These are phyloP conservation scores for Myxozyma mucilagina DNA, from an alignment of 805 yeast species.

Conservation along the genomic window DNA sequence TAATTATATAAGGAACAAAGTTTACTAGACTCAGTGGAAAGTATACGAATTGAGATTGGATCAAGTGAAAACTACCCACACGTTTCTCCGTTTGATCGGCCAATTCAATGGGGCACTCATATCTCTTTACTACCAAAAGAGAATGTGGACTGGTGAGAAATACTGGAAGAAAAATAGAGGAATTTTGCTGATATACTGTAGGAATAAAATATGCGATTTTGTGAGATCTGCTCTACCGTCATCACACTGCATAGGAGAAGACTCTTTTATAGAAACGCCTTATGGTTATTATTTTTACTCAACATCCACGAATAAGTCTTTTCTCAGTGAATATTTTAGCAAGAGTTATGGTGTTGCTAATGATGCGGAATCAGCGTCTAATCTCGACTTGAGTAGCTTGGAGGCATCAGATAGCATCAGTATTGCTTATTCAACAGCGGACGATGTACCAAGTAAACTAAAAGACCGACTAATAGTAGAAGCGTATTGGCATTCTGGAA, in stretches of 20 bases:
- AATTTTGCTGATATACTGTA: background rate
- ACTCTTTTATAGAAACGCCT: constrained; percentile 24
- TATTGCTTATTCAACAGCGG: constrained; percentile 7
- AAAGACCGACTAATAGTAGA: constrained; percentile 19
- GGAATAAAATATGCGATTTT: constrained; percentile 21
- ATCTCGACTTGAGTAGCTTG: background rate
- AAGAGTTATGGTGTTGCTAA: constrained; percentile 2
- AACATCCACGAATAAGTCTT: background rate
- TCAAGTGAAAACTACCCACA: constrained; percentile 24
- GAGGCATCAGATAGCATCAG: constrained; percentile 14
- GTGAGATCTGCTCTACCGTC: constrained; percentile 6
- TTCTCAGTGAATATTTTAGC: constrained; percentile 5
- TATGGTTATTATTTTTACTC: constrained; percentile 24
- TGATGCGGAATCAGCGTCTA: background rate
- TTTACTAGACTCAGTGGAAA: constrained; percentile 4
- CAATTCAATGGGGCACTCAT: constrained; percentile 23
- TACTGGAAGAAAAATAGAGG: background rate
- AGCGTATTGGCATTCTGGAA: constrained; percentile 24
- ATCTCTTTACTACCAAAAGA: constrained; percentile 14
- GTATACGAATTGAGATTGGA: constrained; percentile 23
- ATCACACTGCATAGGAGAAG: constrained; percentile 15
- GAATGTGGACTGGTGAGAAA: constrained; percentile 15
- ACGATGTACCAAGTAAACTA: constrained; percentile 2
- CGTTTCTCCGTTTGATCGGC: constrained; percentile 28
- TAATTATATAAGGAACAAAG: constrained; percentile 4